A percentile compares a stretch with the other conserved stretches of the same genome.
Conservation (phyloP, 805 yeast genomes). For the Wickerhamiella parazyma region DNA sequence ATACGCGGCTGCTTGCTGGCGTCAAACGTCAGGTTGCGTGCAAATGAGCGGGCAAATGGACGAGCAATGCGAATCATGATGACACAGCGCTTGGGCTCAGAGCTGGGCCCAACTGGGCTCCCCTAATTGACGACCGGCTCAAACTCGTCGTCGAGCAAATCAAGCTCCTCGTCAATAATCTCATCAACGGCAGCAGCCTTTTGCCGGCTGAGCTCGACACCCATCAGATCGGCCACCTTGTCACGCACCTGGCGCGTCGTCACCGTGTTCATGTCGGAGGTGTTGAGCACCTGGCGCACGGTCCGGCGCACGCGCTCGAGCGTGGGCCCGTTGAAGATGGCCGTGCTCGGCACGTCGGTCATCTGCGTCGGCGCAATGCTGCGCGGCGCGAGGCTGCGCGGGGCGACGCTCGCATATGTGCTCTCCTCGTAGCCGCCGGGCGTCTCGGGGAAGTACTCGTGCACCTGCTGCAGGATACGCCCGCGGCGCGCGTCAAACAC, state of each 20-base stretch:
- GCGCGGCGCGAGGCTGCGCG: background rate
- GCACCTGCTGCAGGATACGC: constrained; percentile 19
- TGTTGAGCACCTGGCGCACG: constrained; percentile 22
- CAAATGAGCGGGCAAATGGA: background rate
- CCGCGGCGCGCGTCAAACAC: constrained; percentile 26
- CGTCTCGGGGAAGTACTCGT: constrained; percentile 6
- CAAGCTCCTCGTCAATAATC: constrained; percentile 27
- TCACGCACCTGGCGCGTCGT: constrained; percentile 26
- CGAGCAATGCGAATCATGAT: background rate
- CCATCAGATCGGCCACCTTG: constrained; percentile 27
- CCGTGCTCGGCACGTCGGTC: constrained; percentile 1
- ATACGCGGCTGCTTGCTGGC: constrained; percentile 28
- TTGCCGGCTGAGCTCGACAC: constrained; percentile 23
- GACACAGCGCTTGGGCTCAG: too few species aligned
- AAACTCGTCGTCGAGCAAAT: constrained; percentile 8
- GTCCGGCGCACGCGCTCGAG: constrained; percentile 22
- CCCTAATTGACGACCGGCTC: constrained; percentile 4
- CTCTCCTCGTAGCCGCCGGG: background rate
- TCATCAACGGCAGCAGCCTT: constrained; percentile 23
- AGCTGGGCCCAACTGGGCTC: too few species aligned
- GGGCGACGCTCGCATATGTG: background rate
- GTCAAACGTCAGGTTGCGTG: constrained; percentile 12
- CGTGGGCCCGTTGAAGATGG: constrained; percentile 19
- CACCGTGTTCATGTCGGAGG: constrained; percentile 26
- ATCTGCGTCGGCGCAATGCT: background rate